phyloP scores from a whole-genome alignment of 225 moss, liverwort and hornwort species.

The Rhytidiadelphus loreus region DNA sequence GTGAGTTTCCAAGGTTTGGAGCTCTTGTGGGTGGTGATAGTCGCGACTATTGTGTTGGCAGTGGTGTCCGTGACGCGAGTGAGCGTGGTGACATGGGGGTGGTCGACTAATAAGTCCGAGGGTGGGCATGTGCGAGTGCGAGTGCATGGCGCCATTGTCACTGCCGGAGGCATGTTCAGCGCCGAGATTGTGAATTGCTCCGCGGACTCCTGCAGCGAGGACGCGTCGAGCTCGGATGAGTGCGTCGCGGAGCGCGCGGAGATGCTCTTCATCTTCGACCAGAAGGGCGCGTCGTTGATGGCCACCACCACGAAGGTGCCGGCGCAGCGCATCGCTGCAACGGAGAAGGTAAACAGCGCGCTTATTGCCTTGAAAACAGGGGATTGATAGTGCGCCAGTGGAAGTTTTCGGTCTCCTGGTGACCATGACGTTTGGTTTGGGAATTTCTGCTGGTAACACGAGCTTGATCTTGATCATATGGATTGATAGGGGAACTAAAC shows the following conservation, averaged over 20 bases:
- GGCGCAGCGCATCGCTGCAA: not conserved
- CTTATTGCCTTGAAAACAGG: not conserved
- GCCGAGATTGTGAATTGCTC: conserved; percentile 33
- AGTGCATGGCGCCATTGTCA: conserved; percentile 25
- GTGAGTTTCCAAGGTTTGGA: conserved; percentile 21
- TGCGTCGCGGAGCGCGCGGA: conserved; percentile 1
- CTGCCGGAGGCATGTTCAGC: conserved; percentile 24
- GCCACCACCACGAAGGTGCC: not conserved
- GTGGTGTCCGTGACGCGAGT: conserved; percentile 41
- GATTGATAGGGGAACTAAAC: not conserved
- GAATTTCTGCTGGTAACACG: not conserved
- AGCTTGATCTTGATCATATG: not conserved
- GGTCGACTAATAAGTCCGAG: conserved; percentile 16
- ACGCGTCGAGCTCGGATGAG: conserved; percentile 12
- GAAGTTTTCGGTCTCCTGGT: not conserved
- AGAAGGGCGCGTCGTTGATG: conserved; percentile 11
- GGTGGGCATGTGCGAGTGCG: conserved; percentile 24
- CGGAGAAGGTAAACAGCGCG: conserved; percentile 1
- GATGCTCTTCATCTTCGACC: conserved; percentile 32
- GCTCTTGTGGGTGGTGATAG: conserved; percentile 21
- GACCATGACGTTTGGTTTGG: not conserved
- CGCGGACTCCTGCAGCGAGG: conserved; percentile 21
- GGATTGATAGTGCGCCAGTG: not conserved
- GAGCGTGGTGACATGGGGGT: conserved; percentile 34
- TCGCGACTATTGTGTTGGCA: conserved; percentile 28